Evolutionary conservation across 1,139 yeast genomes (phyloP).

Genomic region (Nakaseomyces delphensis): DNA sequence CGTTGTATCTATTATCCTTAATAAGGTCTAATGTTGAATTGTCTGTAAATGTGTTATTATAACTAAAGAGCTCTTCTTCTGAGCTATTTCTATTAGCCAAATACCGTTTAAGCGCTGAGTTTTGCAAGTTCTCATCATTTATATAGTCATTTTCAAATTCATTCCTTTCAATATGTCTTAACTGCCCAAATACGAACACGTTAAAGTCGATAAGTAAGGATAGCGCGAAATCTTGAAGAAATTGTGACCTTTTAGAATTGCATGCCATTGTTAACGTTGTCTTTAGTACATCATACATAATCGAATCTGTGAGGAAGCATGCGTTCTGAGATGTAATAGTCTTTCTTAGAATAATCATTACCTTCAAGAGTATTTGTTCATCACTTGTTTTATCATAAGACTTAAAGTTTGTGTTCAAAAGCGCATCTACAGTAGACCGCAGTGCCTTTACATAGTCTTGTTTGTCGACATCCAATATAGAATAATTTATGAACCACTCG

Average conservation of each 20-base stretch:
- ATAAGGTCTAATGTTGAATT: slow-evolving; percentile 2
- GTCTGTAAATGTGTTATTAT: neutral
- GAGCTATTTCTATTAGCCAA: slow-evolving; percentile 10
- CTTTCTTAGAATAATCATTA: slow-evolving; percentile 61
- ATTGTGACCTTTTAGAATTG: slow-evolving; percentile 82
- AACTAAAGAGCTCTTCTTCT: neutral
- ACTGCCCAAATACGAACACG: slow-evolving; percentile 52
- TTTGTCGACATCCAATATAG: slow-evolving; percentile 38
- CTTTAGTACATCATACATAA: slow-evolving; percentile 77
- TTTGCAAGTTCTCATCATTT: slow-evolving; percentile 29
- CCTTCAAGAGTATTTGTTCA: slow-evolving; percentile 80
- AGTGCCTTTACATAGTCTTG: slow-evolving; percentile 39
- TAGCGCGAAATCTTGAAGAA: slow-evolving; percentile 80
- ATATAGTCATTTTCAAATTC: slow-evolving; percentile 25
- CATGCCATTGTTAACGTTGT: slow-evolving; percentile 90
- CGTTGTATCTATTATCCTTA: slow-evolving; percentile 1
- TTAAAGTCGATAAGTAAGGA: slow-evolving; percentile 67
- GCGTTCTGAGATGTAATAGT: slow-evolving; percentile 57
- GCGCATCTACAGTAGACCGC: slow-evolving; percentile 51
- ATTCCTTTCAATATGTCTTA: slow-evolving; percentile 46
- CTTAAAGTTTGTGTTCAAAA: slow-evolving; percentile 90
- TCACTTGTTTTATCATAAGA: slow-evolving; percentile 89
- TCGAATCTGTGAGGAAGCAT: slow-evolving; percentile 60
- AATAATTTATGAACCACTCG: slow-evolving; percentile 56
- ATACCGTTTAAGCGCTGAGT: slow-evolving; percentile 20